Evolutionary conservation across 371 early-diverging fungal species (phyloP).

Genomic region (Conidiobolus incongruus): DNA sequence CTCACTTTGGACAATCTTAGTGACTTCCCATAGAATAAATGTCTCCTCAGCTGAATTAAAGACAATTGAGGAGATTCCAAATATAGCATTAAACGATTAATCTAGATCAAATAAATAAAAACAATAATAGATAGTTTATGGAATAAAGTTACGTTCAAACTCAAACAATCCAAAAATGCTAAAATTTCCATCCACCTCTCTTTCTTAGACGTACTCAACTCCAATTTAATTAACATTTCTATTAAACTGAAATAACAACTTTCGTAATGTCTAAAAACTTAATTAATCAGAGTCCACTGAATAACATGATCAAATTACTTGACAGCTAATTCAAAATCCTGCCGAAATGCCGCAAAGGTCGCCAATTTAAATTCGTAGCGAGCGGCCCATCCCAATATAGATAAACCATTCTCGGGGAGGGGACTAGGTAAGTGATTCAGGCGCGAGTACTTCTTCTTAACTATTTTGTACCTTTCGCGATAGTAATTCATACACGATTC

Average conservation of each 20-base stretch:
- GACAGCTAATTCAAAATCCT: slow-evolving; percentile 49
- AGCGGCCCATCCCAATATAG: slow-evolving; percentile 43
- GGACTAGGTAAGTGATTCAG: slow-evolving; percentile 18
- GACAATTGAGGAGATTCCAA: not conserved
- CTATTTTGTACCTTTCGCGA: slow-evolving; percentile 39
- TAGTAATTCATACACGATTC: slow-evolving; percentile 47
- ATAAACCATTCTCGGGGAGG: slow-evolving; percentile 17
- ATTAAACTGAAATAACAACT: slow-evolving; percentile 34
- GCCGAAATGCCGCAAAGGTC: slow-evolving; percentile 48
- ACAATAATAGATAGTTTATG: not conserved
- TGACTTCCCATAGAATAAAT: not conserved
- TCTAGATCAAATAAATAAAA: not conserved
- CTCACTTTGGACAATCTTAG: slow-evolving; percentile 18
- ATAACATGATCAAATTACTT: slow-evolving; percentile 14
- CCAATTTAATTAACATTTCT: slow-evolving; percentile 26
- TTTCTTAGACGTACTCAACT: no score
- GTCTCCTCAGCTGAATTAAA: not conserved
- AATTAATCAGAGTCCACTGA: no score
- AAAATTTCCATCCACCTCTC: slow-evolving; percentile 39
- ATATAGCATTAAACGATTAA: not conserved
- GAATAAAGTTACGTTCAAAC: slow-evolving; percentile 25
- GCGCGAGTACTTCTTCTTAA: slow-evolving; percentile 41
- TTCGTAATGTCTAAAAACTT: slow-evolving; percentile 30
- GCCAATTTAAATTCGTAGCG: slow-evolving; percentile 67
- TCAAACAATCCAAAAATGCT: slow-evolving; percentile 38